Evolutionary conservation across 768 basidiomycete genomes (phyloP).

Genomic region (Auricularia heimuer): DNA sequence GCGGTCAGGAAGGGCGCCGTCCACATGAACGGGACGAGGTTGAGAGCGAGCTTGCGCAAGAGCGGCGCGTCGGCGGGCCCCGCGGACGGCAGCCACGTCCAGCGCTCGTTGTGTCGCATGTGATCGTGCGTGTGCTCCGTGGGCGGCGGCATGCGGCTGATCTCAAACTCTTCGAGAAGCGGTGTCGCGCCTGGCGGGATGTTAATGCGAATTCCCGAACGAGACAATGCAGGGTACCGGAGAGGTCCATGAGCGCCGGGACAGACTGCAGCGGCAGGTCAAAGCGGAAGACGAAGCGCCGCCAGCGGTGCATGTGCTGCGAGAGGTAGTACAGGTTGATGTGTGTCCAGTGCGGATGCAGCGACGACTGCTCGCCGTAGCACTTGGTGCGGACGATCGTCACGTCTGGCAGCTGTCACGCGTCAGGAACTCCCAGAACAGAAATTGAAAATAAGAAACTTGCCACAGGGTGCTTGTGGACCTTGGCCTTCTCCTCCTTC

Average conservation of each 20-base stretch:
- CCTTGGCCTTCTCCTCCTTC: background rate
- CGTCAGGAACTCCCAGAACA: too few species aligned
- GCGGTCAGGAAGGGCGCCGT: background rate
- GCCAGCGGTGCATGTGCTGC: background rate
- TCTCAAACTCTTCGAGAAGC: background rate
- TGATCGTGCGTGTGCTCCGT: background rate
- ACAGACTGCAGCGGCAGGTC: background rate
- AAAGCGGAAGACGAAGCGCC: background rate
- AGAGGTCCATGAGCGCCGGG: background rate
- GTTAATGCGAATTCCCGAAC: background rate
- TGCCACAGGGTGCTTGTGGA: background rate
- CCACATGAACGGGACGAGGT: background rate
- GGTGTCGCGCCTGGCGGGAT: background rate
- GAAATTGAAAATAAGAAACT: background rate
- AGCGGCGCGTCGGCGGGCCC: background rate
- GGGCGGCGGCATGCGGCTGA: background rate
- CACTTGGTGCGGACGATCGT: background rate
- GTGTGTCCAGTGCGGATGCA: background rate
- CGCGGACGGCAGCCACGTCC: background rate
- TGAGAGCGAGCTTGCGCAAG: background rate
- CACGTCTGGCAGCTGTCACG: background rate
- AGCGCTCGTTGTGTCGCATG: background rate
- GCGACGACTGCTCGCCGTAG: background rate
- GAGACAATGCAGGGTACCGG: too few species aligned
- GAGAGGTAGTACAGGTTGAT: background rate